Evolutionary conservation across 768 basidiomycete species (phyloP), one percentile per base, ranked within the genome.

Genomic region (Dentipellis sp.): DNA sequence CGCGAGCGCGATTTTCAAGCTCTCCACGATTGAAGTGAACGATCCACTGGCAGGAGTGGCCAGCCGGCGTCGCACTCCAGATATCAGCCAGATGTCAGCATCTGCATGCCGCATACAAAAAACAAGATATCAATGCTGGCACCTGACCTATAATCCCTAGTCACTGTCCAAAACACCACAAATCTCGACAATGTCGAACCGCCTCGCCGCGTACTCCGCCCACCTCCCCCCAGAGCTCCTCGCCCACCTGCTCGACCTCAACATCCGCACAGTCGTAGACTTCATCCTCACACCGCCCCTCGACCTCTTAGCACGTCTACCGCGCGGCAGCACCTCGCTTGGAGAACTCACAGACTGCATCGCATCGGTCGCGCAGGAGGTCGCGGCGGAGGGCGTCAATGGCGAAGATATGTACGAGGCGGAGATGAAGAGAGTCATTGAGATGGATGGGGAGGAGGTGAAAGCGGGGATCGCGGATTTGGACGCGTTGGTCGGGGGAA

Each of bases 401-500:
- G 78, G 62, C 6, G 58, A 56, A 39, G 69, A 71, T 35, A 57
- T 74, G 21, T 58, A 71, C 40, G 50, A 53, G n/a, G 40, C 53
- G 56, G 65, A 50, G 65, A 29, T 45, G 42, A 9, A 16, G 42
- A 45, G 65, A 8, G 62, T 62, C 11, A 63, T 65, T 40, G 56
- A 56, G 22, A 55, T 61, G 22, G 59, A 60, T 17, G 61, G 75
- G 35, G 62, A 62, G 5, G 71, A 65, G 14, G 58, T 60, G 35
- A 4, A 37, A n/a, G 55, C 56, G 47, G 82, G 82, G 11, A 64
- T 83, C 2, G 65, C 65, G 3, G 71, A 72, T 47, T 68, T 88
- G 22, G 85, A 88, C 62, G 65, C 64, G 11, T 64, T 87, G 10
- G 69, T 87, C 17, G 67, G 66, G 22, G 78, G 78, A 3, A 37